Base-by-base conservation (phyloP, 2,329 filamentous ascomycete genomes). In the Emmonsiellopsis sp. region DNA sequence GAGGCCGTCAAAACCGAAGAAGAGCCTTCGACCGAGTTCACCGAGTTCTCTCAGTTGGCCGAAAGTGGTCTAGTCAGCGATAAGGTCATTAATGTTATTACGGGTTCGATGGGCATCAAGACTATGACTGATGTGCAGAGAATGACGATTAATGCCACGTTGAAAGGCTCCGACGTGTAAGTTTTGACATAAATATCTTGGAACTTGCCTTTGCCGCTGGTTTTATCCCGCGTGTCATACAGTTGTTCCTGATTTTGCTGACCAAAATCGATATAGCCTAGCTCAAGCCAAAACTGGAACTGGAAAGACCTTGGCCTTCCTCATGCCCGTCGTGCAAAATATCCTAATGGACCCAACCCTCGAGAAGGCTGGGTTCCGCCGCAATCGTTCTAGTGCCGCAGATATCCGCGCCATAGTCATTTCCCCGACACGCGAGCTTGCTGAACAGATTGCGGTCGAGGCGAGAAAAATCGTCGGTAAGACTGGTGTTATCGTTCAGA, bases 211-310 rank as follows among this genome's bases (percentile, higher is more conserved):
- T 43, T 43, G 14, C 50, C 21, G 21, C 21, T 27, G 21, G 21
- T 27, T 27, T 27, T 27, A 27, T 32, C 34, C 17, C 49, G 8
- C 17, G 6, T 44, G 49, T 37, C 51, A 21, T 21, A 7, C 53
- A 40, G 42, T 17, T 36, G 6, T 31, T 47, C 6, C 31, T 13
- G 21, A 42, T 37, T 52, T 34, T 43, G 57, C 57, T 63, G 65
- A 68, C 52, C 5, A 48, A 10, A 50, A 37, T 44, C 56, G 49
- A 49, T 52, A 56, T 63, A 88, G 86, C 62, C 79, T 97, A 60
- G 93, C 92, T 46, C 93, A 97, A 74, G 93, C 93, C 55, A 95
- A 88, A 73, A 98, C 93, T 7, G 93, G 93, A 67, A 97, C 93
- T 3, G 93, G 93, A 67, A 98, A 98, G 74, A 98, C 93, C 0